phyloP scores from a whole-genome alignment of 2,329 filamentous ascomycete species.

The Penicillium paneum region DNA sequence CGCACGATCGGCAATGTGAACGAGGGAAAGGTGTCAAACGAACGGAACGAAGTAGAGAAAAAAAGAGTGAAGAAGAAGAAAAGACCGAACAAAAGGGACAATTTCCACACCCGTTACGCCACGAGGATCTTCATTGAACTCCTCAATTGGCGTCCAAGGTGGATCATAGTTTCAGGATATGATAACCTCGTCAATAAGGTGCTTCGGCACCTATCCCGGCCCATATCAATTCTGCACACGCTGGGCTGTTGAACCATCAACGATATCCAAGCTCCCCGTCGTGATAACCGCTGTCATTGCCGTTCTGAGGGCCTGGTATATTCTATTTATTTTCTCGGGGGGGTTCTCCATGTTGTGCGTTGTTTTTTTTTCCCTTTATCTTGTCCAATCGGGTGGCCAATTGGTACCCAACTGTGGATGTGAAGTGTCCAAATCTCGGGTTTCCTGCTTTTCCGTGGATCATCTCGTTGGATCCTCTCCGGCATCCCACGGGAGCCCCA shows the following conservation, averaged over 20 bases:
- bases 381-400: neutral
- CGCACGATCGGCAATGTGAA: neutral
- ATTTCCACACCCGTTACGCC: conserved; percentile 8
- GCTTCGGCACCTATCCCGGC: conserved; percentile 11
- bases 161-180: conserved; percentile 10
- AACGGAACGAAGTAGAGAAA: neutral
- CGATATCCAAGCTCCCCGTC: neutral
- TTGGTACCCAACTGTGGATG: neutral
- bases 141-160: neutral
- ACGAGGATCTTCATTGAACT: conserved; percentile 16
- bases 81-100: neutral
- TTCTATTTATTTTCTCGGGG: neutral
- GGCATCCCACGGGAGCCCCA: neutral
- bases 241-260: neutral
- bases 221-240: neutral
- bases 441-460: neutral
- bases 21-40: neutral
- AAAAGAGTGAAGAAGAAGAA: neutral
- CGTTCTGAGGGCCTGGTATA: neutral
- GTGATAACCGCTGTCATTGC: neutral
- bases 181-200: neutral
- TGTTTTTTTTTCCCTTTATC: neutral
- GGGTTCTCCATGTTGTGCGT: neutral
- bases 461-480: neutral
- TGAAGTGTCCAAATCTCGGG: neutral